These are phyloP conservation scores for Madurella mycetomatis DNA, from an alignment of 2,329 filamentous ascomycete species.

Conservation along the genomic window DNA sequence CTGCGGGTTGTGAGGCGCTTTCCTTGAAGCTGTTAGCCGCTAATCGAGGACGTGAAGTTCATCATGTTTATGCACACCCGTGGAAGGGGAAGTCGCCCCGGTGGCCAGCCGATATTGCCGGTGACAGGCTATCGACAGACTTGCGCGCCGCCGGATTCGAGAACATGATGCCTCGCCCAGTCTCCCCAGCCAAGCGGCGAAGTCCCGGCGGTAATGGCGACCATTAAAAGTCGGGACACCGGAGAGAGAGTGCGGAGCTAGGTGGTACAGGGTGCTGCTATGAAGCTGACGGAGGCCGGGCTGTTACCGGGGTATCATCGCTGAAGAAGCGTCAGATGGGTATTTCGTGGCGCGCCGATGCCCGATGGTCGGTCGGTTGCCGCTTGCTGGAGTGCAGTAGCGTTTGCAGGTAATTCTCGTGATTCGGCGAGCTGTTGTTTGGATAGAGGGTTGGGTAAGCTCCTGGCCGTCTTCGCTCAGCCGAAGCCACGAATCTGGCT, in stretches of 20 bases:
- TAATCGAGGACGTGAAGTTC: not conserved
- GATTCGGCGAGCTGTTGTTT: not conserved
- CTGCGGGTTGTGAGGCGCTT: conserved; percentile 40
- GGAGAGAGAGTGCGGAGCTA: not conserved
- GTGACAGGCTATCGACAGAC: conserved; percentile 61
- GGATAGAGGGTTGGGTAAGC: not conserved
- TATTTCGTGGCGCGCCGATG: not conserved
- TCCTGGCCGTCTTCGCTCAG: conserved; percentile 1
- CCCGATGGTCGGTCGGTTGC: not conserved
- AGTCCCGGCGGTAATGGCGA: conserved; percentile 11
- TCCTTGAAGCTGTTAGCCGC: conserved; percentile 35
- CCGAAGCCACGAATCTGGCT: conserved; percentile 8
- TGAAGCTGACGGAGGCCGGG: conserved; percentile 10
- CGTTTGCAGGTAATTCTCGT: not conserved
- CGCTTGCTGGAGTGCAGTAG: not conserved
- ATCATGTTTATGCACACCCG: conserved; percentile 38
- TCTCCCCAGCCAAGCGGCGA: conserved; percentile 26
- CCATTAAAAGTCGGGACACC: conserved; percentile 9
- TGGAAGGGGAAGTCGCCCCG: conserved; percentile 56
- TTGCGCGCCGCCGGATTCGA: conserved; percentile 55
- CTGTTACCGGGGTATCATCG: conserved; percentile 26
- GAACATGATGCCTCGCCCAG: conserved; percentile 49
- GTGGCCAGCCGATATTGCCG: conserved; percentile 47
- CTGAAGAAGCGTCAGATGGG: conserved; percentile 3
- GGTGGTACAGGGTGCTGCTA: not conserved